Conservation (phyloP, 164 flowering plant species). For the Chimonanthus praecox region DNA sequence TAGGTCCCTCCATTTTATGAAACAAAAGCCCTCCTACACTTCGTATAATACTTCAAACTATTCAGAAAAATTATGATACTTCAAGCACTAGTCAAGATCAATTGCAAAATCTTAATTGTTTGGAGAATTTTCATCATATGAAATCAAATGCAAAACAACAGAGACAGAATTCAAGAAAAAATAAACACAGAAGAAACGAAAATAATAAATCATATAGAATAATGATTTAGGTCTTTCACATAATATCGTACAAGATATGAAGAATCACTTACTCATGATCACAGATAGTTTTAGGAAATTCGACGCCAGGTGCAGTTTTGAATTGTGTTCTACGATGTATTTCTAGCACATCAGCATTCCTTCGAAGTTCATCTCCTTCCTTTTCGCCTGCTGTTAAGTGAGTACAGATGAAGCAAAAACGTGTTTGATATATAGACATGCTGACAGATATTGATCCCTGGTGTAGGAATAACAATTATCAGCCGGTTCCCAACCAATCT, state of each 20-base stretch:
- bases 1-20: too few relatives aligned
- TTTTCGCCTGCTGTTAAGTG: slow-evolving; percentile 95
- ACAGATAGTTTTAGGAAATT: slow-evolving; percentile 56
- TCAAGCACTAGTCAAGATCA: too few relatives aligned
- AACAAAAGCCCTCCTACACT: too few relatives aligned
- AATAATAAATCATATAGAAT: background rate
- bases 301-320: slow-evolving; percentile 32
- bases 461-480: slow-evolving; percentile 15
- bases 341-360: slow-evolving; percentile 88
- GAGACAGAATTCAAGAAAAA: background rate
- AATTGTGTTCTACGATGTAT: slow-evolving; percentile 78
- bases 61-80: too few relatives aligned
- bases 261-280: slow-evolving; percentile 78
- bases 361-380: slow-evolving; percentile 64
- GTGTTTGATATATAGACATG: slow-evolving; percentile 94
- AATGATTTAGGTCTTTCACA: background rate
- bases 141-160: background rate
- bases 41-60: too few relatives aligned
- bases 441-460: slow-evolving; percentile 97
- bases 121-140: background rate
- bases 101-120: too few relatives aligned
- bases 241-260: background rate
- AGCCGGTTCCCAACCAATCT: background rate
- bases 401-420: slow-evolving; percentile 83
- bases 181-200: background rate